Evolutionary conservation across 2,329 filamentous ascomycete species (phyloP).

Genomic region (Talaromyces pinophilus): DNA sequence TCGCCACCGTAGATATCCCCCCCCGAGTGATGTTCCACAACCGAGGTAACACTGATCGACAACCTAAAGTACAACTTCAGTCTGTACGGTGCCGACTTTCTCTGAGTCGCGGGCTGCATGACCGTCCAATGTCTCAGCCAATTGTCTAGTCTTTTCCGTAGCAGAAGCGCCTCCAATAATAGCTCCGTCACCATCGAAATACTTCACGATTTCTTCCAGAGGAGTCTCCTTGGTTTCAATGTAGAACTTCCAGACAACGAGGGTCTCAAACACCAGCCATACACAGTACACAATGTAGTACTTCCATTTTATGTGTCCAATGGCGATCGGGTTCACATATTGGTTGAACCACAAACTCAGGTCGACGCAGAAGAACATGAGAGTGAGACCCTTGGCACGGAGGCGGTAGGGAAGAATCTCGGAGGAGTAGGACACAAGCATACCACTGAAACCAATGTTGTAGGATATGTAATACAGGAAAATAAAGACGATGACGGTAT

Average conservation of each 20-base stretch:
- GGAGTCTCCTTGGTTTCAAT: slow-evolving; percentile 39
- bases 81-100: slow-evolving; percentile 10
- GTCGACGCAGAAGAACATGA: slow-evolving; percentile 32
- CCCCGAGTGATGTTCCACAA: background rate
- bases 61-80: slow-evolving; percentile 2
- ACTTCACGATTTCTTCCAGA: slow-evolving; percentile 32
- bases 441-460: slow-evolving; percentile 33
- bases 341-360: slow-evolving; percentile 35
- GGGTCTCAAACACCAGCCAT: slow-evolving; percentile 33
- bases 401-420: slow-evolving; percentile 41
- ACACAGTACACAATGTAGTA: slow-evolving; percentile 29
- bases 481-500: slow-evolving; percentile 34
- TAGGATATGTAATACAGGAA: slow-evolving; percentile 36
- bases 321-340: slow-evolving; percentile 23
- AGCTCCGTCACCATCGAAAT: slow-evolving; percentile 26
- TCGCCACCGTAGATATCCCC: background rate
- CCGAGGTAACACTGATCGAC: background rate
- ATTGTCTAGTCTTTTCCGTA: slow-evolving; percentile 7
- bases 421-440: slow-evolving; percentile 32
- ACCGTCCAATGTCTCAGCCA: background rate
- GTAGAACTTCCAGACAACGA: slow-evolving; percentile 33
- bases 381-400: slow-evolving; percentile 40
- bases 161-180: slow-evolving; percentile 14
- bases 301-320: slow-evolving; percentile 16
- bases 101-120: background rate